Conservation (phyloP, 345 rosid species). For the Xanthoceras sorbifolium region DNA sequence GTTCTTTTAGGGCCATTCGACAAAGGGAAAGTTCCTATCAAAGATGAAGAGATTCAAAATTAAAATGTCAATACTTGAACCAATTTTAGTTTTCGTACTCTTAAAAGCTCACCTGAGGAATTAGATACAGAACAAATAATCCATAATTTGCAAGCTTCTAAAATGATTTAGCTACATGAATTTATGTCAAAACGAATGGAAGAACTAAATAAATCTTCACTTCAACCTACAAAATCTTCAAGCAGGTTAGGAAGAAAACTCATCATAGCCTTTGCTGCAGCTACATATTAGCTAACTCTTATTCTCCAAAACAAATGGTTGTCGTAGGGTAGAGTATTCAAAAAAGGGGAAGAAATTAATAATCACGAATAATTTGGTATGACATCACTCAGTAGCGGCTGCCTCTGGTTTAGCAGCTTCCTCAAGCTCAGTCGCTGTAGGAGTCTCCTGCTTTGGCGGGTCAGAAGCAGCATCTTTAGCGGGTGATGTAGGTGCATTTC, state of each 20-base stretch:
- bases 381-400: slow-evolving; percentile 27
- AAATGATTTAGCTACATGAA: neutral
- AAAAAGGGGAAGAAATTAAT: slow-evolving; percentile 6
- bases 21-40: neutral
- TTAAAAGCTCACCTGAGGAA: neutral
- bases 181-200: neutral
- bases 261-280: slow-evolving; percentile 10
- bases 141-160: neutral
- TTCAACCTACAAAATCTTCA: slow-evolving; percentile 16
- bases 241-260: slow-evolving; percentile 22
- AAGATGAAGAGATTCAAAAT: neutral
- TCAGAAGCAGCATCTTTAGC: slow-evolving; percentile 42
- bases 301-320: slow-evolving; percentile 26
- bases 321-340: neutral
- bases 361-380: slow-evolving; percentile 13
- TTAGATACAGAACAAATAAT: neutral
- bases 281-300: slow-evolving; percentile 26
- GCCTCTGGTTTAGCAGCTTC: slow-evolving; percentile 31
- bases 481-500: slow-evolving; percentile 35
- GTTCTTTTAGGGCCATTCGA: neutral
- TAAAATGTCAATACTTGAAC: neutral
- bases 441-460: slow-evolving; percentile 35
- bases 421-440: slow-evolving; percentile 37
- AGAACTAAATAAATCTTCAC: neutral
- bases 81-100: neutral